Percentiles rank a stretch among this genome's conserved stretches.
These are phyloP conservation scores for Plasmodium inui DNA, from an alignment of 169 alveolate species.

Conservation along the genomic window DNA sequence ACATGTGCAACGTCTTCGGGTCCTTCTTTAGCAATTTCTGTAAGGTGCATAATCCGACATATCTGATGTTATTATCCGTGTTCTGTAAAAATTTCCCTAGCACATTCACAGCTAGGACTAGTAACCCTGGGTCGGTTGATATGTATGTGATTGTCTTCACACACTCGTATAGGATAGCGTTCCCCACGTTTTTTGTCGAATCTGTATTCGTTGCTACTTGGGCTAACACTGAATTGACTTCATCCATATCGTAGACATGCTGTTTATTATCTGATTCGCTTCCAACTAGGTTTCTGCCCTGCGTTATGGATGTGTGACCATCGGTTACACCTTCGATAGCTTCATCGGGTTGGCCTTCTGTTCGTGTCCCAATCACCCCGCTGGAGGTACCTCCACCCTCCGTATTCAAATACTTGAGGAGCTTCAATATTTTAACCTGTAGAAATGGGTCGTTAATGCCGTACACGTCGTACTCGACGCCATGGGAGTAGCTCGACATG, in stretches of 20 bases:
- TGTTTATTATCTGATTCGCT: not conserved
- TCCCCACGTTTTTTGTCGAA: slow-evolving; percentile 96
- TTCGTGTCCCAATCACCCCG: not conserved
- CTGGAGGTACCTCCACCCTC: slow-evolving; percentile 25
- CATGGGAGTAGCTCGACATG: slow-evolving; percentile 74
- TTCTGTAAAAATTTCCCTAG: slow-evolving; percentile 95
- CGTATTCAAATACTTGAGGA: slow-evolving; percentile 74
- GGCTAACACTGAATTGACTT: slow-evolving; percentile 92
- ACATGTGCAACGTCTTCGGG: slow-evolving; percentile 80
- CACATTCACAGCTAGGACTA: slow-evolving; percentile 94
- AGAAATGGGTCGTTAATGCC: slow-evolving; percentile 84
- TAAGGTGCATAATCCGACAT: slow-evolving; percentile 91
- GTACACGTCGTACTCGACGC: slow-evolving; percentile 78
- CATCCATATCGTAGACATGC: slow-evolving; percentile 89
- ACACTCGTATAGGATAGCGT: slow-evolving; percentile 97
- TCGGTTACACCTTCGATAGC: not conserved
- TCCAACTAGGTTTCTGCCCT: not conserved
- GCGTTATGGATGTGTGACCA: not conserved
- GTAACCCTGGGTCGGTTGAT: slow-evolving; percentile 89
- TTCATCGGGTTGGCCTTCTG: slow-evolving; percentile 39
- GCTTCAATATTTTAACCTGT: slow-evolving; percentile 79
- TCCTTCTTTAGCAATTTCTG: slow-evolving; percentile 93
- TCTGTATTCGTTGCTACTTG: slow-evolving; percentile 96
- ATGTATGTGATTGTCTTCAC: slow-evolving; percentile 96
- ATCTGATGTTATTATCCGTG: slow-evolving; percentile 93